These are phyloP conservation scores for Pleurostoma richardsiae DNA, from an alignment of 2,329 filamentous ascomycete genomes.

Conservation along the genomic window DNA sequence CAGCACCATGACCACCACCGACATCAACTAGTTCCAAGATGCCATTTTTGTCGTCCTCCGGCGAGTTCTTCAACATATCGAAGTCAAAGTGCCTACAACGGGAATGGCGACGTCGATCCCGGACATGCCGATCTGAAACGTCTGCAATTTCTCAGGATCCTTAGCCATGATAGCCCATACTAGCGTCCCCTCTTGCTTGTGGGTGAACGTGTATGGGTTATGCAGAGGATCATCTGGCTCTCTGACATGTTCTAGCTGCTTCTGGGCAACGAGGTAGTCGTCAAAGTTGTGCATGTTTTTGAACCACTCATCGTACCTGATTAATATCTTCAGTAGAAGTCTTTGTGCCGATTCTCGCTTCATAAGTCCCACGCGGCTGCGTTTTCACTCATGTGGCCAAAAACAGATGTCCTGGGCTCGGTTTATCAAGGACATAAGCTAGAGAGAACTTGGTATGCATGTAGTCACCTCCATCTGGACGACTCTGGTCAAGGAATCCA, in stretches of 20 bases:
- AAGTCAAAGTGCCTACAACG: conserved; percentile 25
- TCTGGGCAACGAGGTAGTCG: conserved; percentile 20
- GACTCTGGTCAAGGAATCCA: conserved; percentile 22
- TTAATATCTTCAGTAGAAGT: too few species aligned
- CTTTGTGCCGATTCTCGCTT: too few species aligned
- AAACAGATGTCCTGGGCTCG: conserved; percentile 22
- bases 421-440: conserved; percentile 18
- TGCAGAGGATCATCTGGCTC: conserved; percentile 20
- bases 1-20: conserved; percentile 21
- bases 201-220: conserved; percentile 23
- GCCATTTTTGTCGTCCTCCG: conserved; percentile 8
- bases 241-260: conserved; percentile 6
- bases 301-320: conserved; percentile 25
- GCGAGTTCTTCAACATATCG: conserved; percentile 14
- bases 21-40: conserved; percentile 22
- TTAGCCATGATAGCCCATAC: conserved; percentile 26
- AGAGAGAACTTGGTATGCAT: conserved; percentile 24
- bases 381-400: conserved; percentile 13
- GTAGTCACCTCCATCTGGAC: conserved; percentile 18
- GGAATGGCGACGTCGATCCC: conserved; percentile 26
- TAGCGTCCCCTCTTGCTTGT: conserved; percentile 24
- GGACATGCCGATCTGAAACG: conserved; percentile 24
- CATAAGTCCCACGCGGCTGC: too few species aligned
- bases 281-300: conserved; percentile 26
- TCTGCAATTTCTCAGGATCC: conserved; percentile 18